phyloP scores from a whole-genome alignment of 1,284 basidiomycete genomes.

The Polyporus tsugae region DNA sequence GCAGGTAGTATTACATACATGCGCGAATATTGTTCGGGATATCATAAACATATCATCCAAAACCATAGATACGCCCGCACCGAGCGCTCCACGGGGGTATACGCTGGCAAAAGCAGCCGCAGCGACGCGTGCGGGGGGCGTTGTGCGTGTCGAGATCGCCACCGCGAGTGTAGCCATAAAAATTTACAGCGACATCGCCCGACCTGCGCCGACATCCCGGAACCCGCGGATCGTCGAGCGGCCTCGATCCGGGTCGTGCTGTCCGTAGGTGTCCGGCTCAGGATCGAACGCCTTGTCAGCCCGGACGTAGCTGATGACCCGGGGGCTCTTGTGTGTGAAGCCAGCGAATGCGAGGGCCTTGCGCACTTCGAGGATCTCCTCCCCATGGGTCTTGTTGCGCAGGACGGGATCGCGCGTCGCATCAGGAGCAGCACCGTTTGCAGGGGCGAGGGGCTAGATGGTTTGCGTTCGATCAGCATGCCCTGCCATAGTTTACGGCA shows the following conservation, averaged over 20 bases:
- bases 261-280: constrained; percentile 57
- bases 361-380: constrained; percentile 87
- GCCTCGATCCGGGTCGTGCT: constrained; percentile 61
- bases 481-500: constrained; percentile 4
- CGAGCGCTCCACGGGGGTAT: constrained; percentile 30
- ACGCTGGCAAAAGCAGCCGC: constrained; percentile 22
- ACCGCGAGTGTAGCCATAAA: neutral
- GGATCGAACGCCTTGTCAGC: constrained; percentile 76
- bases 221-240: constrained; percentile 65
- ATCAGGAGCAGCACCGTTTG: constrained; percentile 84
- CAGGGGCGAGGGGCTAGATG: constrained; percentile 83
- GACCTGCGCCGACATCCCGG: constrained; percentile 67
- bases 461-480: constrained; percentile 21
- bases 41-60: constrained; percentile 19
- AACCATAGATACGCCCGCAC: constrained; percentile 2
- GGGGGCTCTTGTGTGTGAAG: constrained; percentile 88
- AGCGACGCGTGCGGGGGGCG: constrained; percentile 31
- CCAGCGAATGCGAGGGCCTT: constrained; percentile 92
- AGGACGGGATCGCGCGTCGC: constrained; percentile 90
- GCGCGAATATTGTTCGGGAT: constrained; percentile 17
- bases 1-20: constrained; percentile 23
- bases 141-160: constrained; percentile 17
- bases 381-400: constrained; percentile 84
- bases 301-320: constrained; percentile 75
- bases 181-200: constrained; percentile 77